These are phyloP conservation scores for Leishmania amazonensis DNA, from an alignment of 208 protist genomes.

Conservation along the genomic window DNA sequence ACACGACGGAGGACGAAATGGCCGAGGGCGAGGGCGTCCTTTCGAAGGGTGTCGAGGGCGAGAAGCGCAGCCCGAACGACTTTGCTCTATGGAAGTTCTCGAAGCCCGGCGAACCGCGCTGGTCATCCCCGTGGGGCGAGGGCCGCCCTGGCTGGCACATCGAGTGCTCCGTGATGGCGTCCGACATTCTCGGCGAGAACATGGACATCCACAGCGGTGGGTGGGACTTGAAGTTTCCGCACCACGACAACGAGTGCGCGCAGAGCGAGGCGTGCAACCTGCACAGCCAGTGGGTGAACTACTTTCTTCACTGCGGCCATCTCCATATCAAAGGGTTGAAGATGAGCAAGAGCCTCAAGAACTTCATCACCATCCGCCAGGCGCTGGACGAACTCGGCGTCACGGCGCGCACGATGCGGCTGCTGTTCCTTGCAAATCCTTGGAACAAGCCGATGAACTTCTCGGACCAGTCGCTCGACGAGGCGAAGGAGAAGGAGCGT, in stretches of 20 bases:
- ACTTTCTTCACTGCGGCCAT: slow-evolving; percentile 98
- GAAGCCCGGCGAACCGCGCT: slow-evolving; percentile 94
- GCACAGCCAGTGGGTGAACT: slow-evolving; percentile 97
- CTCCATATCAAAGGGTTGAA: slow-evolving; percentile 98
- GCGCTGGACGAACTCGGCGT: slow-evolving; percentile 77
- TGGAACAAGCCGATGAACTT: slow-evolving; percentile 95
- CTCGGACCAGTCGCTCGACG: slow-evolving; percentile 89
- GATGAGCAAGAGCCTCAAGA: slow-evolving; percentile 99
- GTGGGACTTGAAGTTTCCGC: slow-evolving; percentile 99
- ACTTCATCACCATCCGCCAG: slow-evolving; percentile 98
- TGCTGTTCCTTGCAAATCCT: slow-evolving; percentile 95
- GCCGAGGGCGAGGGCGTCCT: slow-evolving; percentile 92
- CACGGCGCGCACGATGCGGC: slow-evolving; percentile 86
- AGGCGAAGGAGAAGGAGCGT: slow-evolving; percentile 80
- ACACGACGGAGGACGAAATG: slow-evolving; percentile 89
- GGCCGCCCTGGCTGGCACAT: slow-evolving; percentile 99
- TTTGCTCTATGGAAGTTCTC: slow-evolving; percentile 99
- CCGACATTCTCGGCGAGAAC: slow-evolving; percentile 88
- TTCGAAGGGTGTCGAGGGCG: slow-evolving; percentile 52
- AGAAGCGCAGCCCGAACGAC: slow-evolving; percentile 94
- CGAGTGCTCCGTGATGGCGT: slow-evolving; percentile 99
- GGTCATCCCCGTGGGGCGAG: slow-evolving; percentile 92
- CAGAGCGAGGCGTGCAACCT: slow-evolving; percentile 94
- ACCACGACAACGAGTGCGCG: slow-evolving; percentile 99
- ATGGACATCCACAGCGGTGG: slow-evolving; percentile 98